Base-by-base conservation (phyloP, 139 green algal species). In the Micromonas commoda region DNA sequence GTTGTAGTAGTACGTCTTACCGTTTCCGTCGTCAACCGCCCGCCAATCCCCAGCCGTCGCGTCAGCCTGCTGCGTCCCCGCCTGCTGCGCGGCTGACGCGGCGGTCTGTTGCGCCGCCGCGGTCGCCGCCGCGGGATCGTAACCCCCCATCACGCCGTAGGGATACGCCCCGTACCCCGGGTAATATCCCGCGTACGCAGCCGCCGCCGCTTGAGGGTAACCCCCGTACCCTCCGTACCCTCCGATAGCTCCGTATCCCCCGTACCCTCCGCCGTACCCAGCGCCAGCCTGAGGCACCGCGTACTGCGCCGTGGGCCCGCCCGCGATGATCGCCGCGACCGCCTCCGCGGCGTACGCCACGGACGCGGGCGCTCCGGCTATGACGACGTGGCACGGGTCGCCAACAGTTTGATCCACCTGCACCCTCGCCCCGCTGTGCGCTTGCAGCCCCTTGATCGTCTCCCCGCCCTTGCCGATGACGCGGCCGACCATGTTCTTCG, bases 401-500 rank as follows among this genome's bases (percentile, higher is more conserved):
- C 68, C 78, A 24, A 71, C 21, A 23, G 53, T 85, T 88, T 98
- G 93, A 66, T 93, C 88, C 70, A 94, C 91, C 82, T 97, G 92
- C 72, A 97, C 92, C 81, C 87, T 89, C 19, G 85, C 86, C 24
- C 82, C 86, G 60, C 85, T 96, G 37, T 91, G 85, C 64, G 86
- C 85, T 85, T 98, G 93, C 83, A 98, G 87, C 23, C 82, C 79
- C 86, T 96, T 96, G 89, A 98, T 96, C 1, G 91, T 97, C 75
- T 97, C 93, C 3, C 93, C 93, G 53, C 91, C 89, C 81, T 93
- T 93, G 68, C 93, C 93, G 67, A 98, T 98, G 28, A 98, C 86
- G 53, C 92, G 90, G 0, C 93, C 93, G 0, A 98, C 77, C 77
- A 95, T 91, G 2, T 75, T 61, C 85, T 96, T 96, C 26, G 91